Percentiles rank a stretch among this genome's conserved stretches.
Conservation (phyloP, 208 protist genomes). For the Leishmania lainsoni region DNA sequence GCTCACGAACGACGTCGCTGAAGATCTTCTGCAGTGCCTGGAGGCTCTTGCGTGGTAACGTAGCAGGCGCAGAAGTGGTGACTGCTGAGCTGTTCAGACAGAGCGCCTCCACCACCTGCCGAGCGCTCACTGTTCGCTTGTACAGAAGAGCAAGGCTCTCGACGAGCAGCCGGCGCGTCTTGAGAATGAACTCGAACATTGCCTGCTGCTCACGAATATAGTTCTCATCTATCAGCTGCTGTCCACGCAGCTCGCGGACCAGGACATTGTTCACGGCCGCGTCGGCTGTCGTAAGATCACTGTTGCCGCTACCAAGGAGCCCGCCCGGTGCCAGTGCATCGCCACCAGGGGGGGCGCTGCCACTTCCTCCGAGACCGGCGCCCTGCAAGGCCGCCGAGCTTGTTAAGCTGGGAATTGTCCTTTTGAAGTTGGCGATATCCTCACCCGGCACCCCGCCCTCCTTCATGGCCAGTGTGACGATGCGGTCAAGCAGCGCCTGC, state of each 20-base stretch:
- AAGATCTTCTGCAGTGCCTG: slow-evolving; percentile 47
- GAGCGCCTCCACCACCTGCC: slow-evolving; percentile 71
- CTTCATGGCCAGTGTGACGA: slow-evolving; percentile 53
- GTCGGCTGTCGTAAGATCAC: slow-evolving; percentile 9
- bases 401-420: slow-evolving; percentile 50
- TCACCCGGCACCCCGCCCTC: slow-evolving; percentile 44
- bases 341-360: not conserved
- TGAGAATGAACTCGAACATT: slow-evolving; percentile 86
- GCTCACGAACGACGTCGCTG: slow-evolving; percentile 59
- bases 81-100: slow-evolving; percentile 23
- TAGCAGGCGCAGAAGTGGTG: not conserved
- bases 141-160: slow-evolving; percentile 64
- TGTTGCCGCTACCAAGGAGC: not conserved
- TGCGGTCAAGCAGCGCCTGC: slow-evolving; percentile 43
- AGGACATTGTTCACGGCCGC: slow-evolving; percentile 29
- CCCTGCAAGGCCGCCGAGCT: slow-evolving; percentile 5
- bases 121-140: slow-evolving; percentile 55
- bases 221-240: slow-evolving; percentile 44
- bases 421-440: slow-evolving; percentile 59
- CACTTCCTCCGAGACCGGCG: not conserved
- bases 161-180: slow-evolving; percentile 68
- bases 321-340: too few relatives aligned
- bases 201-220: slow-evolving; percentile 67
- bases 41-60: slow-evolving; percentile 18
- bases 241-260: slow-evolving; percentile 37